Conservation (phyloP, 305 asterid genomes). For the Rubia tinctorum region DNA sequence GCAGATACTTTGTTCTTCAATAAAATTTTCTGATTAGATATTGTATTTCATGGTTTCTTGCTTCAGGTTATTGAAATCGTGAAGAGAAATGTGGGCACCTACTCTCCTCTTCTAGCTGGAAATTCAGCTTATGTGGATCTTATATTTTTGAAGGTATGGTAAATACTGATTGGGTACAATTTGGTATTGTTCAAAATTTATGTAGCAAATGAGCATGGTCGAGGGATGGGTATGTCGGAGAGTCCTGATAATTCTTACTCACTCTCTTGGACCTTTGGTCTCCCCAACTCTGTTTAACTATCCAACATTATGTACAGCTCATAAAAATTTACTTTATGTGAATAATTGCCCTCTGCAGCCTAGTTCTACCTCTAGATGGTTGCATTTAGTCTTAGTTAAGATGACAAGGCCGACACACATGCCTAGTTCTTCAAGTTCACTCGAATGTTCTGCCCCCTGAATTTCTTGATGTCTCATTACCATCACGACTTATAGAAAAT, state of each 20-base stretch:
- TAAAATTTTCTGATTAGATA: background rate
- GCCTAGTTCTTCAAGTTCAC: background rate
- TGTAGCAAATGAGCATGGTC: background rate
- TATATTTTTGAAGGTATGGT: slow-evolving; percentile 64
- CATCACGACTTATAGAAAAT: background rate
- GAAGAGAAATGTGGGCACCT: slow-evolving; percentile 56
- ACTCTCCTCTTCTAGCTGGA: slow-evolving; percentile 77
- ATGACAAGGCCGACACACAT: background rate
- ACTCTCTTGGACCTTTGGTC: background rate
- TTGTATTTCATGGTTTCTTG: slow-evolving; percentile 5
- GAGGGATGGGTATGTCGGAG: background rate
- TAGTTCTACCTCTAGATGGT: background rate
- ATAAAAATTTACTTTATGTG: background rate
- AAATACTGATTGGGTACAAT: slow-evolving; percentile 11
- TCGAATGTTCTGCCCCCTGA: background rate
- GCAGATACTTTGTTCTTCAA: background rate
- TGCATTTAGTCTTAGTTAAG: background rate
- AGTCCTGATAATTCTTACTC: background rate
- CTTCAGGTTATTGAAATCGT: slow-evolving; percentile 79
- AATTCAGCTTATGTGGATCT: slow-evolving; percentile 84
- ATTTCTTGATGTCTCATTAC: background rate
- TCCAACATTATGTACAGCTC: background rate
- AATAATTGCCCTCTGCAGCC: background rate
- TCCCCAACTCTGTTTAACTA: background rate
- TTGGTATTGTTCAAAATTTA: background rate